Conservation (phyloP, 2,329 filamentous ascomycete genomes). For the Paecilomyces niveus region DNA sequence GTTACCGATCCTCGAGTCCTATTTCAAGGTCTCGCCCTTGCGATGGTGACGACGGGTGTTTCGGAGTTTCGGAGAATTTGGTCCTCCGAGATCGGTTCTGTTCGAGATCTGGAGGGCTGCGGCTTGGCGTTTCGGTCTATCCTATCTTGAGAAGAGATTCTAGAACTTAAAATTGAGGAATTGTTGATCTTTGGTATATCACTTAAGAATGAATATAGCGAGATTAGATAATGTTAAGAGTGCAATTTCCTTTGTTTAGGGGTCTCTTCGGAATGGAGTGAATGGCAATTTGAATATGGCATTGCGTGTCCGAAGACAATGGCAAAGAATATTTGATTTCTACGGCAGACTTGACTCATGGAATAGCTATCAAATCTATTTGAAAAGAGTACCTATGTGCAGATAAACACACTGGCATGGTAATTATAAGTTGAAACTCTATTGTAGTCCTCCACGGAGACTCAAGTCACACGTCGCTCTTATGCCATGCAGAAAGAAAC, state of each 20-base stretch:
- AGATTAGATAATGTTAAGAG: too few relatives aligned
- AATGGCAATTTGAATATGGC: too few relatives aligned
- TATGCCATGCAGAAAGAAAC: background rate
- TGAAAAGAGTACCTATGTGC: background rate
- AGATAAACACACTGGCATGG: background rate
- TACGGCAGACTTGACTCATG: background rate
- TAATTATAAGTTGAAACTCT: background rate
- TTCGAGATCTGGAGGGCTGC: too few relatives aligned
- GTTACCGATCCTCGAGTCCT: conserved; percentile 7
- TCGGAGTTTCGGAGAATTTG: background rate
- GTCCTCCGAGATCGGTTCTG: background rate
- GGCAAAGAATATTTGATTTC: background rate
- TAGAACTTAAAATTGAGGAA: background rate
- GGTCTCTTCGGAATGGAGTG: too few relatives aligned
- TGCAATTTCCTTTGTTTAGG: too few relatives aligned
- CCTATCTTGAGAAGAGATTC: background rate
- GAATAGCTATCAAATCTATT: background rate
- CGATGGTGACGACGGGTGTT: background rate
- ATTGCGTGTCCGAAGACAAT: too few relatives aligned
- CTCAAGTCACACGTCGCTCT: background rate
- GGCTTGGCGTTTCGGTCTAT: background rate
- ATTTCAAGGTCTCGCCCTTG: background rate
- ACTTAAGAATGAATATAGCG: background rate
- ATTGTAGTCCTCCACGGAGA: background rate
- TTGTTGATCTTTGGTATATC: too few relatives aligned